Percentiles rank a stretch among this genome's conserved stretches.
Evolutionary conservation across 345 rosid species (phyloP).

Genomic region (Sisymbrium altissimum): DNA sequence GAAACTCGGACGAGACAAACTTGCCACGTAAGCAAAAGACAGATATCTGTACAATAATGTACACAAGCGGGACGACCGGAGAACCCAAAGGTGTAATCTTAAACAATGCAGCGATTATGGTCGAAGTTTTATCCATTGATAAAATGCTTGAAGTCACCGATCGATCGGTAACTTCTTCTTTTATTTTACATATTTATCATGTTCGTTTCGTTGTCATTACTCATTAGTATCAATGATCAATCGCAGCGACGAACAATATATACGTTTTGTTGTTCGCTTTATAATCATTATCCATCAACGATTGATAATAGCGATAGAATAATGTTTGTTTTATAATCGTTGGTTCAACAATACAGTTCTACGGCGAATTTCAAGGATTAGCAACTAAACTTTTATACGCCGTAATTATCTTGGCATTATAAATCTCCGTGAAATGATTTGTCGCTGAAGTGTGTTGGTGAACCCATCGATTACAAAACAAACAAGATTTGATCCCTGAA

Average conservation of each 20-base stretch:
- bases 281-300: background rate
- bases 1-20: slow-evolving; percentile 49
- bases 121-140: slow-evolving; percentile 79
- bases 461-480: background rate
- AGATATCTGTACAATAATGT: slow-evolving; percentile 87
- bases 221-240: background rate
- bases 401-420: background rate
- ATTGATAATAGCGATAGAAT: background rate
- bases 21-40: slow-evolving; percentile 65
- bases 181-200: background rate
- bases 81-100: slow-evolving; percentile 94
- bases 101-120: slow-evolving; percentile 55
- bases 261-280: background rate
- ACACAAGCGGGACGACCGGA: slow-evolving; percentile 97
- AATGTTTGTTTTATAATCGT: background rate
- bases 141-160: slow-evolving; percentile 57
- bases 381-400: no score
- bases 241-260: background rate
- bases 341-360: background rate
- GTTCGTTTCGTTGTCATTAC: background rate
- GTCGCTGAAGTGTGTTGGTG: background rate
- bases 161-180: slow-evolving; percentile 43
- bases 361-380: background rate
- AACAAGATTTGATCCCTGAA: no score
- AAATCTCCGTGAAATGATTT: background rate